Conservation (phyloP, 495 filamentous ascomycete species). For the Aspergillus campestris region DNA sequence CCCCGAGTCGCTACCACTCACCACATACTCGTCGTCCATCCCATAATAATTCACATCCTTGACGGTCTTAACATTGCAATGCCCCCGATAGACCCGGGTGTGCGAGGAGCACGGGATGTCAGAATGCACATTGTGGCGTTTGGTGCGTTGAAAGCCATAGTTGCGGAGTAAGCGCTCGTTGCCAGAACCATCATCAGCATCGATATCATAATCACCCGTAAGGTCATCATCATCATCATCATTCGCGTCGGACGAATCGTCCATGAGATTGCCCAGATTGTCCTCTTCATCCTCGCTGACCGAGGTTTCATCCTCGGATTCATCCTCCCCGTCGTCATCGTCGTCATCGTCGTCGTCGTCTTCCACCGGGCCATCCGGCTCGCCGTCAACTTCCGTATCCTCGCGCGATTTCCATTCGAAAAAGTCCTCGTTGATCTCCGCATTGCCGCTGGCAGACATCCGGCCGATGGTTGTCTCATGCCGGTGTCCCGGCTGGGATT, state of each 20-base stretch:
- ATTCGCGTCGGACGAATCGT: background rate
- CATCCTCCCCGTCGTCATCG: slow-evolving; percentile 10
- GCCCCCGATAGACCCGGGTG: slow-evolving; percentile 52
- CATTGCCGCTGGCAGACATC: background rate
- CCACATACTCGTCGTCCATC: slow-evolving; percentile 65
- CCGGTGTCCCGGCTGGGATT: no score
- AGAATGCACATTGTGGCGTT: slow-evolving; percentile 40
- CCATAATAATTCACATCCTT: slow-evolving; percentile 73
- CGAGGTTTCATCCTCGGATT: slow-evolving; percentile 5
- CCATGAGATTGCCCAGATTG: background rate
- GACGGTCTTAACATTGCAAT: slow-evolving; percentile 67
- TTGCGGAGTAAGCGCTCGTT: slow-evolving; percentile 16
- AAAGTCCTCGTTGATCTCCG: background rate
- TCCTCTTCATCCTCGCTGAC: slow-evolving; percentile 6
- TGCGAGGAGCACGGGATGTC: slow-evolving; percentile 50
- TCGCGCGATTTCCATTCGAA: background rate
- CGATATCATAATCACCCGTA: slow-evolving; percentile 22
- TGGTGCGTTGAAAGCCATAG: slow-evolving; percentile 24
- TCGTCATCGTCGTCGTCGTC: slow-evolving; percentile 14
- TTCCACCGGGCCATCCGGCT: background rate
- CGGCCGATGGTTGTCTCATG: no score
- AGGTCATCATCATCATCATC: slow-evolving; percentile 13
- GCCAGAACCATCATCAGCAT: slow-evolving; percentile 24
- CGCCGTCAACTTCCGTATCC: background rate
- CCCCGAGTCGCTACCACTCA: slow-evolving; percentile 61